Percentiles rank a stretch among this genome's conserved stretches.
phyloP scores from a whole-genome alignment of 2,329 filamentous ascomycete genomes.

The Helotiales sp. region DNA sequence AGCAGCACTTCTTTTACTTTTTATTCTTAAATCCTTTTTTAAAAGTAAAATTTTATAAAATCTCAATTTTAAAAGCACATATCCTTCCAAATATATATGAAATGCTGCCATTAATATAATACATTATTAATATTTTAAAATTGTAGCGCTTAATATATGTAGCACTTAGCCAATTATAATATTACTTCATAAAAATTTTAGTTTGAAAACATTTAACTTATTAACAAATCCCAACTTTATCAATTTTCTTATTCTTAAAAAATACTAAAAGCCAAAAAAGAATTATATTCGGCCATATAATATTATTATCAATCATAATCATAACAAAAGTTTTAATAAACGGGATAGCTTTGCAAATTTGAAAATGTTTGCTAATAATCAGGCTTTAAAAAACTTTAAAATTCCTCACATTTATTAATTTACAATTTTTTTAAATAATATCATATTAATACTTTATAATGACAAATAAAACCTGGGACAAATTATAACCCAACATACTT shows the following conservation, averaged over 20 bases:
- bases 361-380: constrained; percentile 93
- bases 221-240: constrained; percentile 92
- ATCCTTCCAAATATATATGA: constrained; percentile 96
- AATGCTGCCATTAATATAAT: constrained; percentile 93
- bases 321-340: constrained; percentile 83
- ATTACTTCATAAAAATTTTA: constrained; percentile 61
- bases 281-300: constrained; percentile 85
- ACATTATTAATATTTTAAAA: constrained; percentile 95
- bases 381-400: constrained; percentile 77
- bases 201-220: constrained; percentile 71
- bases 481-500: constrained; percentile 73
- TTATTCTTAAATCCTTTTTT: constrained; percentile 89
- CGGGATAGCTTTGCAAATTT: constrained; percentile 90
- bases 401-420: constrained; percentile 61
- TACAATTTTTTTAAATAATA: constrained; percentile 69
- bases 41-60: constrained; percentile 84
- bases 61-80: constrained; percentile 87
- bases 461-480: constrained; percentile 78
- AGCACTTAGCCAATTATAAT: constrained; percentile 89
- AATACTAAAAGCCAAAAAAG: constrained; percentile 92
- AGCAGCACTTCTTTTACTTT: constrained; percentile 83
- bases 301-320: constrained; percentile 93
- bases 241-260: constrained; percentile 82
- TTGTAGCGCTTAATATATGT: constrained; percentile 93
- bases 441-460: constrained; percentile 82